These are phyloP conservation scores for Musa schizocarpa DNA, from an alignment of 176 grass and related monocot genomes.

Conservation along the genomic window DNA sequence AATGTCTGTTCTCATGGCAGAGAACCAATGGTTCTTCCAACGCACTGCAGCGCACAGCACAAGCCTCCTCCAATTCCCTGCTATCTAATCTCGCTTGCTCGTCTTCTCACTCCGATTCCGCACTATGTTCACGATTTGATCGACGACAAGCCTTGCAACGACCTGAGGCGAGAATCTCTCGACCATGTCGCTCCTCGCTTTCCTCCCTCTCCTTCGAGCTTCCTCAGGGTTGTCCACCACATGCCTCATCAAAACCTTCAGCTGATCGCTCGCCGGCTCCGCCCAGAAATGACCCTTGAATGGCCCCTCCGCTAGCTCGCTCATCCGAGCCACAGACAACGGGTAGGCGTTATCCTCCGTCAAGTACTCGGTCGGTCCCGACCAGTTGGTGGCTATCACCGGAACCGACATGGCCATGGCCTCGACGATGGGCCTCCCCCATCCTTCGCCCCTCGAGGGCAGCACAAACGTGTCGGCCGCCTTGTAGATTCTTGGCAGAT, in stretches of 20 bases:
- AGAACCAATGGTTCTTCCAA: no score
- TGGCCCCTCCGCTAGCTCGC: conserved; percentile 39
- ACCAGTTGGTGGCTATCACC: conserved; percentile 60
- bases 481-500: conserved; percentile 57
- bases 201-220: conserved; percentile 38
- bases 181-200: conserved; percentile 49
- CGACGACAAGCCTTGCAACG: conserved; percentile 40
- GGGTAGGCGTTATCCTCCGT: conserved; percentile 61
- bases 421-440: conserved; percentile 56
- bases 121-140: conserved; percentile 24
- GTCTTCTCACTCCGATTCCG: not conserved
- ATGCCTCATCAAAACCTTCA: conserved; percentile 50
- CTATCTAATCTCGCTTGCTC: not conserved
- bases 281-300: conserved; percentile 55
- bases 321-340: conserved; percentile 27
- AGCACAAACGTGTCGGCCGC: conserved; percentile 40
- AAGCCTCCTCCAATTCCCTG: no score
- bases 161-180: conserved; percentile 43
- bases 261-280: conserved; percentile 34
- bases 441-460: conserved; percentile 51
- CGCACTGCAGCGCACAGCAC: no score
- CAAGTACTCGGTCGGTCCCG: conserved; percentile 52
- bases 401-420: conserved; percentile 65
- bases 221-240: conserved; percentile 29
- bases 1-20: no score